phyloP scores from a whole-genome alignment of 805 yeast genomes.

The Starmera amethionina region DNA sequence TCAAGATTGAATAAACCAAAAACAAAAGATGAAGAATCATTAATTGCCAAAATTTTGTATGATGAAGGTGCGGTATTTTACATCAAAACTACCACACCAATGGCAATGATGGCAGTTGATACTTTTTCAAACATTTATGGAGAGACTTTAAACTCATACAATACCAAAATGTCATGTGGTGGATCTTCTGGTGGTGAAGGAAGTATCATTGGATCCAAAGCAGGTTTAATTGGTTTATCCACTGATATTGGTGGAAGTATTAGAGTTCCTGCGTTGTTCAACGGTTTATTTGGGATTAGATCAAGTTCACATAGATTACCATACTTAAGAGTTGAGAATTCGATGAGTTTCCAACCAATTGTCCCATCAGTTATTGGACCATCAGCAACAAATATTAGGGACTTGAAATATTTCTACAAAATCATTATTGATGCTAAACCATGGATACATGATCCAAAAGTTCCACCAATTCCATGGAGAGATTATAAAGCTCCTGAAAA shows the following conservation, averaged over 20 bases:
- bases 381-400: slow-evolving; percentile 20
- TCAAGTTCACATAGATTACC: slow-evolving; percentile 8
- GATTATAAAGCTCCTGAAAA: slow-evolving; percentile 23
- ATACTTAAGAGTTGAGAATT: slow-evolving; percentile 27
- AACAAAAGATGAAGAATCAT: slow-evolving; percentile 24
- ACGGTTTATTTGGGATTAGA: slow-evolving; percentile 31
- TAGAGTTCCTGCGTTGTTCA: slow-evolving; percentile 36
- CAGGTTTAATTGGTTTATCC: slow-evolving; percentile 46
- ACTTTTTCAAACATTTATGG: slow-evolving; percentile 36
- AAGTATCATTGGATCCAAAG: slow-evolving; percentile 32
- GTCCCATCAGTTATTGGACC: slow-evolving; percentile 28
- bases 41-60: slow-evolving; percentile 29
- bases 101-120: slow-evolving; percentile 41
- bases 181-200: slow-evolving; percentile 51
- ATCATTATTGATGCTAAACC: slow-evolving; percentile 16
- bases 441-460: background rate
- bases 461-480: slow-evolving; percentile 33
- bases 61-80: slow-evolving; percentile 44
- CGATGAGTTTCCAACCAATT: slow-evolving; percentile 23
- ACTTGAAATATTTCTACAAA: slow-evolving; percentile 21
- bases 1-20: slow-evolving; percentile 28
- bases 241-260: slow-evolving; percentile 46
- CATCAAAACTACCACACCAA: slow-evolving; percentile 45
- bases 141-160: slow-evolving; percentile 34
- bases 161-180: slow-evolving; percentile 33